These are phyloP conservation scores for Saturnispora besseyi DNA, from an alignment of 805 yeast genomes.

Conservation along the genomic window DNA sequence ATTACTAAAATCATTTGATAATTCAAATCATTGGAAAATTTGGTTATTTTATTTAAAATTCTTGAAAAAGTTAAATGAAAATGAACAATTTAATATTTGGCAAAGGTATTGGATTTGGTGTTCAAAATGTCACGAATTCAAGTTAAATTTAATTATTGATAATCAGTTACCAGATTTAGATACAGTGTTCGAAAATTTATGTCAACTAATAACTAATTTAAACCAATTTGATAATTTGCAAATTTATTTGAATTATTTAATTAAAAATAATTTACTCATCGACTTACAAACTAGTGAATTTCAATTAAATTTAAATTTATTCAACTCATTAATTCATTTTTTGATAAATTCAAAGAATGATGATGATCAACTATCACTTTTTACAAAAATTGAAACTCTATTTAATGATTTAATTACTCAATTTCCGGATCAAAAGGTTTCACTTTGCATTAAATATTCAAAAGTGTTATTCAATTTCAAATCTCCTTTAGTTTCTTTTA, in stretches of 20 bases:
- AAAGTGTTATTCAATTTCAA: conserved; percentile 36
- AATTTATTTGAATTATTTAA: conserved; percentile 16
- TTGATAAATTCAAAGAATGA: conserved; percentile 13
- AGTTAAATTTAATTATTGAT: neutral
- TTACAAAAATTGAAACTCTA: conserved; percentile 14
- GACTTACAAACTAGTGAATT: neutral
- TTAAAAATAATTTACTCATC: conserved; percentile 11
- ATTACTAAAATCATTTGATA: neutral
- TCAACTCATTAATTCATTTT: neutral
- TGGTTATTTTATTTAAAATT: conserved; percentile 7
- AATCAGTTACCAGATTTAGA: neutral
- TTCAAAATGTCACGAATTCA: neutral
- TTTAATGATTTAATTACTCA: conserved; percentile 28
- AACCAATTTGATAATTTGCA: conserved; percentile 10
- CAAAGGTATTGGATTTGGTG: conserved; percentile 3
- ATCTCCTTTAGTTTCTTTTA: conserved; percentile 31
- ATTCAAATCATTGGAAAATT: neutral
- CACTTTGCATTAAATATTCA: conserved; percentile 40
- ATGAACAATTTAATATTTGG: neutral
- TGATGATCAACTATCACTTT: neutral
- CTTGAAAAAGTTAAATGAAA: neutral
- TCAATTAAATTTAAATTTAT: neutral
- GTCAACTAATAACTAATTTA: neutral
- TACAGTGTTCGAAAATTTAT: conserved; percentile 1
- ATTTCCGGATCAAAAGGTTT: conserved; percentile 55